Evolutionary conservation across 148 eudicot genomes (phyloP), one percentile per base, ranked within the genome.

Genomic region (Agrostemma githago): DNA sequence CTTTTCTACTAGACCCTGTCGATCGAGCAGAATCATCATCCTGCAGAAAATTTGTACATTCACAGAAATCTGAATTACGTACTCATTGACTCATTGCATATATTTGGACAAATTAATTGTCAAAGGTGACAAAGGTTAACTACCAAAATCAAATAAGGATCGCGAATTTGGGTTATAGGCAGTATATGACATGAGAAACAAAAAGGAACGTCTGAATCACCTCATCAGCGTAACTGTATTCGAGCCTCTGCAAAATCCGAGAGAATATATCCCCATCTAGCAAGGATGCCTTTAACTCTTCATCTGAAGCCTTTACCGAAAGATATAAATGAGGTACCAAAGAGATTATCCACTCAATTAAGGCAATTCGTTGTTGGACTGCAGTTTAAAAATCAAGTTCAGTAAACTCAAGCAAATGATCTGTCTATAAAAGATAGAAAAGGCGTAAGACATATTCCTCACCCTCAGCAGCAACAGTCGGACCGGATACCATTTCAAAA

Each of bases 281-380:
- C 84, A 95, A 83, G 70, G 83, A 80, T 17, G 84, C 79, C 78
- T 96, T 80, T 62, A 95, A 77, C 74, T 95, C 97, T 74, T 88
- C 96, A 66, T 86, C 97, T 4, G 99, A 87, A 78, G 94, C 96
- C 83, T 89, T 87, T 43, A 82, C 70, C 16, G 97, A 85, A 79
- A 95, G 48, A 62, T 71, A 82, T 59, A 84, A 74, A 71, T 88
- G 79, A 67, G 91, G 91, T 66, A 90, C 91, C 72, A 86, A 62
- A 38, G 62, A 76, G 68, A 89, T 90, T 64, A 95, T 54, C 97
- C 99, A 95, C 72, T 90, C 96, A 63, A 92, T 82, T 83, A 95
- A 76, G 56, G 78, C 68, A 63, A 83, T 79, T 34, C 90, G 79
- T 72, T 80, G 88, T 83, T 89, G 91, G 60, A 84, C 97, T 92